Percentiles rank a stretch among this genome's conserved stretches.
Conservation (phyloP, 1,139 yeast genomes). For the Blastobotrys petasosporus region DNA sequence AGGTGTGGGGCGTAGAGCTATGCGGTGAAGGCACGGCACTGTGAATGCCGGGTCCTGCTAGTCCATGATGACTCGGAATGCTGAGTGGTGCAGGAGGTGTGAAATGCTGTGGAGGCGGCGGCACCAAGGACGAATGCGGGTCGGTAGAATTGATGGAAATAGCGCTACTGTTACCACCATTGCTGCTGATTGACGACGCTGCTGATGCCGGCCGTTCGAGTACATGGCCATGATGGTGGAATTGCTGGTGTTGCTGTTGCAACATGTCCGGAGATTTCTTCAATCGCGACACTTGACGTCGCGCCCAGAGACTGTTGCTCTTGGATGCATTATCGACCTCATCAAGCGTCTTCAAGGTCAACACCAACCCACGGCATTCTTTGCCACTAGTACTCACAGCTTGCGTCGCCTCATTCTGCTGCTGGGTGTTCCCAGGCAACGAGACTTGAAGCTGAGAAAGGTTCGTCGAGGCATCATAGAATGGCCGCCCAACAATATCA, state of each 20-base stretch:
- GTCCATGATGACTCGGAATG: background rate
- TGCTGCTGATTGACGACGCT: background rate
- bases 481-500: slow-evolving; percentile 16
- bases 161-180: no score
- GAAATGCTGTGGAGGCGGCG: background rate
- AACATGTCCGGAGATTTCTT: slow-evolving; percentile 10
- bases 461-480: slow-evolving; percentile 11
- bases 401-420: background rate
- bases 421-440: slow-evolving; percentile 1
- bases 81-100: background rate
- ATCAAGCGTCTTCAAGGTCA: slow-evolving; percentile 9
- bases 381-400: slow-evolving; percentile 2
- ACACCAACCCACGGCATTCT: slow-evolving; percentile 13
- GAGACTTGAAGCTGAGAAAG: slow-evolving; percentile 2
- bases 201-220: slow-evolving; percentile 8
- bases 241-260: background rate
- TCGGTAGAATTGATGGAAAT: background rate
- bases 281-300: slow-evolving; percentile 22
- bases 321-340: slow-evolving; percentile 1
- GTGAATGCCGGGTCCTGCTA: background rate
- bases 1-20: no score
- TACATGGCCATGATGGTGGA: background rate
- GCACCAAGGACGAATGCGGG: background rate
- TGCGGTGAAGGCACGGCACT: background rate
- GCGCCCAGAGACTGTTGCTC: slow-evolving; percentile 17